These are phyloP conservation scores for Cantharellus cinnabarinus DNA, from an alignment of 768 basidiomycete genomes.

Conservation along the genomic window DNA sequence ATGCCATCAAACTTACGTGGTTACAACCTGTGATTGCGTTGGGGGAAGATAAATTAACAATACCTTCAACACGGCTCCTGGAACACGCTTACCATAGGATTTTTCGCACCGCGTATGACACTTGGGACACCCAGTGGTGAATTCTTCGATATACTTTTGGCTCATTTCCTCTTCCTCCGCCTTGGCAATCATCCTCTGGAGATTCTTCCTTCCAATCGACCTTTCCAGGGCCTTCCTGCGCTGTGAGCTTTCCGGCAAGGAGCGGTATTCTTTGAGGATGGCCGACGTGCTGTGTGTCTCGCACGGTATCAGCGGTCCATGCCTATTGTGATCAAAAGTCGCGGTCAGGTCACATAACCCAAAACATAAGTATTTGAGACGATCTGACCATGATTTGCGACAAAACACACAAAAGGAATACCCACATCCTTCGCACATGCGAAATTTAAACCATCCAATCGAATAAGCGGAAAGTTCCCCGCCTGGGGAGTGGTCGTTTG, in stretches of 20 bases:
- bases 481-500: conserved; percentile 9
- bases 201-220: conserved; percentile 32
- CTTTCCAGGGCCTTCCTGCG: conserved; percentile 34
- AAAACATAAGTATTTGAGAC: neutral
- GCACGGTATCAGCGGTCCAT: conserved; percentile 58
- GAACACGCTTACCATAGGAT: conserved; percentile 1
- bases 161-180: conserved; percentile 61
- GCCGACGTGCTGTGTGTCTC: conserved; percentile 44
- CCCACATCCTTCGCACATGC: conserved; percentile 47
- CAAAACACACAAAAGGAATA: conserved; percentile 77
- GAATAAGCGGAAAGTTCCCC: conserved; percentile 17
- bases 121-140: conserved; percentile 45
- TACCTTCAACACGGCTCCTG: neutral
- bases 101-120: conserved; percentile 45
- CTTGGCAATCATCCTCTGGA: conserved; percentile 36
- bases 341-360: neutral
- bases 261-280: conserved; percentile 47
- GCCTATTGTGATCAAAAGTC: conserved; percentile 28
- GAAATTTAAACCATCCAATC: conserved; percentile 40
- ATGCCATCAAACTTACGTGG: conserved; percentile 37
- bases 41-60: conserved; percentile 25
- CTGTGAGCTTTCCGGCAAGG: conserved; percentile 29
- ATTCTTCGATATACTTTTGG: conserved; percentile 45
- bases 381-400: conserved; percentile 48
- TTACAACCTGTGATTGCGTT: conserved; percentile 41